A percentile compares a stretch with the other conserved stretches of the same genome.
These are phyloP conservation scores for Aspergillus ochraceoroseus DNA, from an alignment of 2,329 filamentous ascomycete genomes.

Conservation along the genomic window DNA sequence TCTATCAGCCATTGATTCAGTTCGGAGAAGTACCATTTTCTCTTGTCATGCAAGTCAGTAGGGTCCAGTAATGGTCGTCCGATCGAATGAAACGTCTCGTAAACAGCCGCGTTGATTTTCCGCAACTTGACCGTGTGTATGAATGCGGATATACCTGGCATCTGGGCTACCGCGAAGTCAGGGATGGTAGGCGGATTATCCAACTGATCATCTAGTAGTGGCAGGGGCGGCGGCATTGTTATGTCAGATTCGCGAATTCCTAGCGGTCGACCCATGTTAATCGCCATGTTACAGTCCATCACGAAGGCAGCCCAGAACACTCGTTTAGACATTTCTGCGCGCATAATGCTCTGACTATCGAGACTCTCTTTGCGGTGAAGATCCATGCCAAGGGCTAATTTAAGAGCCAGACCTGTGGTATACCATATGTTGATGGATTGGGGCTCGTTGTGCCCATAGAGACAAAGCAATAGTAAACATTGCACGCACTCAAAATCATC, in stretches of 20 bases:
- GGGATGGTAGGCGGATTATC: neutral
- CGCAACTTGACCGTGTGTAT: constrained; percentile 27
- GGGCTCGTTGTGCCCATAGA: constrained; percentile 27
- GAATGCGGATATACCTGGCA: constrained; percentile 24
- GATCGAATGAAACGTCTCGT: constrained; percentile 20
- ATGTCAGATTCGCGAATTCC: constrained; percentile 26
- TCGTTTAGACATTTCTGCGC: constrained; percentile 23
- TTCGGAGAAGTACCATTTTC: constrained; percentile 7
- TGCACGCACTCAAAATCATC: constrained; percentile 26
- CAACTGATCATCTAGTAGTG: constrained; percentile 17
- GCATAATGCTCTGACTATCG: constrained; percentile 8
- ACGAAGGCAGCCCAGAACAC: constrained; percentile 26
- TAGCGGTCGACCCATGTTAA: constrained; percentile 25
- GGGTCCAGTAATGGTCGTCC: neutral
- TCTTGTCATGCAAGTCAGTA: constrained; percentile 3
- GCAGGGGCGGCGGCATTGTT: constrained; percentile 20
- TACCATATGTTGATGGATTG: constrained; percentile 27
- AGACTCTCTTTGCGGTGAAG: constrained; percentile 21
- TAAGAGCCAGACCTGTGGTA: constrained; percentile 21
- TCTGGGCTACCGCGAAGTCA: constrained; percentile 1
- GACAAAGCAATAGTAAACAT: constrained; percentile 24
- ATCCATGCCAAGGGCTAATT: constrained; percentile 22
- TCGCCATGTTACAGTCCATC: constrained; percentile 26
- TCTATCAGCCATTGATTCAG: constrained; percentile 25
- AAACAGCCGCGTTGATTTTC: constrained; percentile 23